Conservation (phyloP, 225 moss, liverwort and hornwort species). For the Polytrichum commune region DNA sequence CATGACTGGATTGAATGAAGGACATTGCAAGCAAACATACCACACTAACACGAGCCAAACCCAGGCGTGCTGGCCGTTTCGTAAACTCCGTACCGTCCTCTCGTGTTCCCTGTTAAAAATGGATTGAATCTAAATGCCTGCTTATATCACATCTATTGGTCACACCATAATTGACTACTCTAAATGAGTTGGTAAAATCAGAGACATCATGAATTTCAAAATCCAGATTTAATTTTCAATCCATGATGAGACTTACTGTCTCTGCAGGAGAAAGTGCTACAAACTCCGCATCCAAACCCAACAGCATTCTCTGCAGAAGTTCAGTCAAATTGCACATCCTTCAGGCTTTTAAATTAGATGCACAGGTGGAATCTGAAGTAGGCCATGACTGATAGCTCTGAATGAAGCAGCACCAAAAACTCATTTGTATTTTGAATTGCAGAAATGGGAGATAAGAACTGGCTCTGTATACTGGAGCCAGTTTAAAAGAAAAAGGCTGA, state of each 20-base stretch:
- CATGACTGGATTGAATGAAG: no score
- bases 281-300: slow-evolving; percentile 72
- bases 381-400: no score
- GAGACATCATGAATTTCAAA: no score
- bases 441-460: neutral
- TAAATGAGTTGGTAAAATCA: no score
- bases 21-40: slow-evolving; percentile 25
- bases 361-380: no score
- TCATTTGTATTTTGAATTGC: no score
- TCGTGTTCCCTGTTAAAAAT: slow-evolving; percentile 42
- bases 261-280: slow-evolving; percentile 64
- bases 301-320: slow-evolving; percentile 51
- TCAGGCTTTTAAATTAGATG: no score
- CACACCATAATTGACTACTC: no score
- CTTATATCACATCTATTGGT: no score
- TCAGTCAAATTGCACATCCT: no score
- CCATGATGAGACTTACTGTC: slow-evolving; percentile 33
- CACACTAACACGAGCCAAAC: slow-evolving; percentile 72
- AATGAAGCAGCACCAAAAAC: no score
- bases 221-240: neutral
- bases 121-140: no score
- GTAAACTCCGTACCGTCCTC: slow-evolving; percentile 58
- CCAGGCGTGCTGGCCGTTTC: slow-evolving; percentile 62
- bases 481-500: neutral
- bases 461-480: neutral